Conservation (phyloP, 331 rosid species). For the Telfairia occidentalis region DNA sequence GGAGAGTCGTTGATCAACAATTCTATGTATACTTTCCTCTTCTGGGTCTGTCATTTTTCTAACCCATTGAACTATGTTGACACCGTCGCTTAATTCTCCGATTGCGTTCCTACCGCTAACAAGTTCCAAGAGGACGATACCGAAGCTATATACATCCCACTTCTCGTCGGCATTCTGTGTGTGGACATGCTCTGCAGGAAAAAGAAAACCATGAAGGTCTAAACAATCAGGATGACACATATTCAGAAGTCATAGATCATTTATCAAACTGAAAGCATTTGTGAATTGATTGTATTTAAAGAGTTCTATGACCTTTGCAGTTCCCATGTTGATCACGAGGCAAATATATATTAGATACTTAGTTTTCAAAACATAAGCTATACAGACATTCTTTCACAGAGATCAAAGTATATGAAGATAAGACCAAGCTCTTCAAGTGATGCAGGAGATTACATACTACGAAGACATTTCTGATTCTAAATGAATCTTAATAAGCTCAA, state of each 20-base stretch:
- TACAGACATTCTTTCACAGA: background rate
- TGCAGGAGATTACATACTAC: background rate
- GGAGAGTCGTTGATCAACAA: conserved; percentile 78
- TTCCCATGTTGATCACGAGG: background rate
- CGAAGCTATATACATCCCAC: conserved; percentile 89
- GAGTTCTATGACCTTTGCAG: background rate
- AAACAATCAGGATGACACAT: too few species aligned
- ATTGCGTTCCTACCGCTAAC: conserved; percentile 81
- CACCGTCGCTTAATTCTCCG: conserved; percentile 77
- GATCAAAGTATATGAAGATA: background rate
- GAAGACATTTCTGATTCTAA: background rate
- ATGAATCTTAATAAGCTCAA: background rate
- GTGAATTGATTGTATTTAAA: background rate
- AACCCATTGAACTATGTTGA: conserved; percentile 92
- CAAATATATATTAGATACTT: background rate
- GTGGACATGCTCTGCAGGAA: conserved; percentile 73
- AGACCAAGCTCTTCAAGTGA: background rate
- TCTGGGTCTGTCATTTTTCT: conserved; percentile 66
- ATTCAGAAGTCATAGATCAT: too few species aligned
- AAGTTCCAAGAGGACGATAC: conserved; percentile 82
- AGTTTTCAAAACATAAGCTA: background rate
- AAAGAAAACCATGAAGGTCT: too few species aligned
- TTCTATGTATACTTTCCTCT: conserved; percentile 67
- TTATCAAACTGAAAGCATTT: background rate
- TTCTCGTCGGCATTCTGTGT: conserved; percentile 90